phyloP scores from a whole-genome alignment of 441 rosid species.

The Euphorbia corollata region DNA sequence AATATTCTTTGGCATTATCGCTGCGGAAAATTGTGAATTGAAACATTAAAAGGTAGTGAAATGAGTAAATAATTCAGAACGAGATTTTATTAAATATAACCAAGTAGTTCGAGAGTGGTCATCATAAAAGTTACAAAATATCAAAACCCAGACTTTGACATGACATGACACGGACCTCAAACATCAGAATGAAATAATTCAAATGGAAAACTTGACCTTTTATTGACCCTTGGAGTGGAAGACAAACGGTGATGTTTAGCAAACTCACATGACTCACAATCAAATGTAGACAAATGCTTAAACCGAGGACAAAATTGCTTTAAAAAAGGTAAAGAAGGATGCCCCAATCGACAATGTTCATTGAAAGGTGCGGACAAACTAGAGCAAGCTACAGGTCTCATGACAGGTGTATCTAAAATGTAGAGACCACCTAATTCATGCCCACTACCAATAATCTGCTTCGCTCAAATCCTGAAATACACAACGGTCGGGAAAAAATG shows the following conservation, averaged over 20 bases:
- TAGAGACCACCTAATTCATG: background rate
- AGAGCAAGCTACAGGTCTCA: background rate
- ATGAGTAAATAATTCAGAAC: background rate
- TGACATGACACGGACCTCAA: background rate
- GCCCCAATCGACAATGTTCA: background rate
- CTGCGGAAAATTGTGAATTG: too few species aligned
- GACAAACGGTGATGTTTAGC: background rate
- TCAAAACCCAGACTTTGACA: background rate
- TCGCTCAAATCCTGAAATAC: background rate
- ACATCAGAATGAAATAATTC: background rate
- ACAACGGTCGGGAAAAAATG: background rate
- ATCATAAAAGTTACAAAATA: background rate
- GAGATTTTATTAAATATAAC: background rate
- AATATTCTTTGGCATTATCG: too few species aligned
- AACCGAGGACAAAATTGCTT: background rate
- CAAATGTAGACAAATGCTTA: background rate
- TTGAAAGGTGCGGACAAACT: background rate
- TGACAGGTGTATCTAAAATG: background rate
- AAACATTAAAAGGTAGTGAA: too few species aligned
- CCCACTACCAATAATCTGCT: background rate
- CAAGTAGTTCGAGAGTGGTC: background rate
- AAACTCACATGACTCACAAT: background rate
- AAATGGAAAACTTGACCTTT: background rate
- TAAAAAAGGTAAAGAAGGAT: background rate
- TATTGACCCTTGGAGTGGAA: background rate